phyloP scores from a whole-genome alignment of 2,329 filamentous ascomycete species.

The Colletotrichum sp. region DNA sequence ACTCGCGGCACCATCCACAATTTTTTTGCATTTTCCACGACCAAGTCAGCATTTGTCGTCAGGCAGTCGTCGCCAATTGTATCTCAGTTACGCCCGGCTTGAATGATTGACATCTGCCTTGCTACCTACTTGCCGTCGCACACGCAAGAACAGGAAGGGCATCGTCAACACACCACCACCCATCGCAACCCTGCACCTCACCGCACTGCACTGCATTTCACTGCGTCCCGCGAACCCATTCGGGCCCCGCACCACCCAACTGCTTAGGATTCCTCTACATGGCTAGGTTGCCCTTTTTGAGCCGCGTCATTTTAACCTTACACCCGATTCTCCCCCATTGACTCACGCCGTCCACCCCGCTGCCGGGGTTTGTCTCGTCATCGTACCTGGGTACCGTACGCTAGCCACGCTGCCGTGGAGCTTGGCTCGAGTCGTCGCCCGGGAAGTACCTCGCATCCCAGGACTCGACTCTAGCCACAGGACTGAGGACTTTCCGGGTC shows the following conservation, averaged over 20 bases:
- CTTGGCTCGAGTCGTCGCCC: background rate
- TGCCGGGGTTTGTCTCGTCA: background rate
- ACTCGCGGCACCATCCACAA: background rate
- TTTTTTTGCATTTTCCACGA: background rate
- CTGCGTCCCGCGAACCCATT: background rate
- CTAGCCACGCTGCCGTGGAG: background rate
- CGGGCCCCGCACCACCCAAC: background rate
- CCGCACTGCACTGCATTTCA: background rate
- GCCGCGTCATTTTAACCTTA: slow-evolving; percentile 14
- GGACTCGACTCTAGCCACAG: background rate
- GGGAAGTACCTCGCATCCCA: background rate
- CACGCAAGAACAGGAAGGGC: background rate
- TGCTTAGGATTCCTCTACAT: background rate
- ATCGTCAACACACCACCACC: background rate
- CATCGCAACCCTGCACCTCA: background rate
- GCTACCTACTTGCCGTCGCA: background rate
- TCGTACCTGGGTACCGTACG: background rate
- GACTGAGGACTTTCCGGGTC: background rate
- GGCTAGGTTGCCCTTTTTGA: background rate
- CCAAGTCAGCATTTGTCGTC: background rate
- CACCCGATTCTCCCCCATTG: background rate
- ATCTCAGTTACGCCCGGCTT: background rate
- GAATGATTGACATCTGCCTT: background rate
- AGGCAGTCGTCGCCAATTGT: background rate
- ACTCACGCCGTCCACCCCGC: slow-evolving; percentile 8